Evolutionary conservation across 2,329 filamentous ascomycete species (phyloP), one percentile per base, ranked within the genome.

Genomic region (Cytospora paraplurivora): DNA sequence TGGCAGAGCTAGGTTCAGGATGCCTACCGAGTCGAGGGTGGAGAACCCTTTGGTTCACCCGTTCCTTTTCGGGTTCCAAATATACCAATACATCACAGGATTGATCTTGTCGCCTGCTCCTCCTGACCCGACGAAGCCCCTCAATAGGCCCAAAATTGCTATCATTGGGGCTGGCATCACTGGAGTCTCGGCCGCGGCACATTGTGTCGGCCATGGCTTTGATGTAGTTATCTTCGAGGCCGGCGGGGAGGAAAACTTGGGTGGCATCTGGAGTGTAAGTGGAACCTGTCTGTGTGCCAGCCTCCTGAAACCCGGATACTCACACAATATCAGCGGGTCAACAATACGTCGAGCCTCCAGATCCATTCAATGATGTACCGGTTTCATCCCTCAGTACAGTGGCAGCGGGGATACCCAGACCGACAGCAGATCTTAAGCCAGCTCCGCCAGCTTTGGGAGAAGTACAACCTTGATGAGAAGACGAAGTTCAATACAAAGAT

Each of bases 361-460:
- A 93, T 96, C 27, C 91, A 96, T 73, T 91, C 88, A 21, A 75
- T 93, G 63, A 95, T 95, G 91, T 96, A 94, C 74, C 85, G 92
- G 27, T 96, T 96, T 73, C 90, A 94, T 68, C 92, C 92, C 0
- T 90, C 89, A 0, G 85, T 96, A 1, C 81, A 84, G 66, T 96
- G 90, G 87, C 79, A 84, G 38, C 79, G 81, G 35, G 90, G 90
- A n/a, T 96, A 96, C 71, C 92, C 92, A 0, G 83, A 88, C 66
- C 87, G 90, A 56, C 78, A 88, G 67, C 86, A 93, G 74, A 95
- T 96, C 65, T 80, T 93, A 51, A 81, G 82, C 32, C 88, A 93
- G 72, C 87, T 95, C 12, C 82, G 81, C 19, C 76, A 87, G 65
- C 77, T 96, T 0, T 96, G 91, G 91, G 82, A 91, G 68, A 81